Evolutionary conservation across 2,329 filamentous ascomycete species (phyloP).

Genomic region (Aspergillus sp.): DNA sequence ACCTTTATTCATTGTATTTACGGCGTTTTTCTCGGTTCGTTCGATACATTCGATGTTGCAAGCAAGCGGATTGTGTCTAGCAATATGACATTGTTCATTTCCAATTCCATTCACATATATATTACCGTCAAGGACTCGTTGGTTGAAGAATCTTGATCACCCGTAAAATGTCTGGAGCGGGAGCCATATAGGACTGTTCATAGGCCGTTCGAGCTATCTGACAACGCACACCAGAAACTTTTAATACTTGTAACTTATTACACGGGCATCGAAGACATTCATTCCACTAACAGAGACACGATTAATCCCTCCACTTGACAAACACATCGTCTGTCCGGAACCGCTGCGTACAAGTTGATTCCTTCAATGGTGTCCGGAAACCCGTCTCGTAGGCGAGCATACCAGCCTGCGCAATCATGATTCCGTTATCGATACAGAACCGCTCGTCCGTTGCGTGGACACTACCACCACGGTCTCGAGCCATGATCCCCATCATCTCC

Average conservation of each 20-base stretch:
- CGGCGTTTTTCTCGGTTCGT: background rate
- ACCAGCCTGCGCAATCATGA: conserved; percentile 98
- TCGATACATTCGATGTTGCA: background rate
- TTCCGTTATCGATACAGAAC: conserved; percentile 98
- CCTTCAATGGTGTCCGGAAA: conserved; percentile 66
- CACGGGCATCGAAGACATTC: background rate
- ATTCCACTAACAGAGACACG: background rate
- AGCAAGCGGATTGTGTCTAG: background rate
- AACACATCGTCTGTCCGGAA: conserved; percentile 78
- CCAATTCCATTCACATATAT: background rate
- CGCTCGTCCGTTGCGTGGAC: conserved; percentile 94
- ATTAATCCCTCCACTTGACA: conserved; percentile 66
- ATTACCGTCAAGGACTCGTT: too few species aligned
- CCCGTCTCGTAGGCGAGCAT: conserved; percentile 77
- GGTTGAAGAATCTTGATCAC: too few species aligned
- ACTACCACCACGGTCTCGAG: conserved; percentile 74
- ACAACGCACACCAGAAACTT: background rate
- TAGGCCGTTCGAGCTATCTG: too few species aligned
- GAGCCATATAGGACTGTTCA: too few species aligned
- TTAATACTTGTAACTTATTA: conserved; percentile 1
- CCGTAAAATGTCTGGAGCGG: too few species aligned
- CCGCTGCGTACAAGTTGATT: conserved; percentile 77
- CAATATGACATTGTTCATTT: background rate
- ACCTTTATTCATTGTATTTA: background rate
- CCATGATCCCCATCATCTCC: conserved; percentile 98